Evolutionary conservation across 257 asterid species (phyloP).

Genomic region (Primulina huaijiensis): DNA sequence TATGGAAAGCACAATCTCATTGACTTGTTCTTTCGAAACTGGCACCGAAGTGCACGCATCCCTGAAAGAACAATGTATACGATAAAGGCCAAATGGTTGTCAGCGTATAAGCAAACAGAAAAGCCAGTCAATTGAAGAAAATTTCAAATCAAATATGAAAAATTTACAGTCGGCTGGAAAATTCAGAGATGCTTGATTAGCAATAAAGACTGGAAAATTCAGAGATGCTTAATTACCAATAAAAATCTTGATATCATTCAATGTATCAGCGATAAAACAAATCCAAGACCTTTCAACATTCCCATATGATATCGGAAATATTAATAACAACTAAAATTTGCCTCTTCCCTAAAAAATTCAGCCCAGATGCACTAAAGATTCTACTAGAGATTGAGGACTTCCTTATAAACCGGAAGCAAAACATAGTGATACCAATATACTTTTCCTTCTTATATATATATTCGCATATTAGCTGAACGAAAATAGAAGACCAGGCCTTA

Average conservation of each 20-base stretch:
- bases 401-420: neutral
- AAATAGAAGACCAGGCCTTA: neutral
- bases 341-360: neutral
- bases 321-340: neutral
- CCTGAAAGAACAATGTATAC: constrained; percentile 38
- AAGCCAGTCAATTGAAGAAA: neutral
- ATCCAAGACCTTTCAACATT: neutral
- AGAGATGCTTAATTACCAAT: neutral
- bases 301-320: neutral
- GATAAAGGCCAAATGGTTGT: neutral
- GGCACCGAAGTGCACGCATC: constrained; percentile 64
- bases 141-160: neutral
- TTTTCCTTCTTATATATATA: neutral
- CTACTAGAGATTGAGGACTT: neutral
- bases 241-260: neutral
- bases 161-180: neutral
- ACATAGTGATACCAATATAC: neutral
- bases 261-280: neutral
- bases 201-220: neutral
- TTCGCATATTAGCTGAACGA: neutral
- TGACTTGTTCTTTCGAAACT: constrained; percentile 52
- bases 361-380: neutral
- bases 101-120: neutral
- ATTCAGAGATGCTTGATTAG: neutral
- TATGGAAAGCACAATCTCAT: constrained; percentile 48